phyloP scores from a whole-genome alignment of 2,329 filamentous ascomycete genomes.

The Hypoxylon sp. region DNA sequence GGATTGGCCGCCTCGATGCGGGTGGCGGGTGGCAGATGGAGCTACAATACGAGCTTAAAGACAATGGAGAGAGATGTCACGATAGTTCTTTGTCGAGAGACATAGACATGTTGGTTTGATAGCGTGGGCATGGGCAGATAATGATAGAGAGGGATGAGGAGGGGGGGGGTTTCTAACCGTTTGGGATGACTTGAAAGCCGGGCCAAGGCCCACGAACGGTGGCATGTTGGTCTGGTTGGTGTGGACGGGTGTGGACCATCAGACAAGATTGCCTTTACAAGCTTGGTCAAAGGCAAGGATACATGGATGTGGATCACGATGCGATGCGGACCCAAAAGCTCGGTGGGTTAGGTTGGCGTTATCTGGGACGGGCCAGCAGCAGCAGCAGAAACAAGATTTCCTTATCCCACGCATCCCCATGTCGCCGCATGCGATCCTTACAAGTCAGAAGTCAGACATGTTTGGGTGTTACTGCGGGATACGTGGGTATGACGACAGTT shows the following conservation, averaged over 20 bases:
- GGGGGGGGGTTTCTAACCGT: constrained; percentile 2
- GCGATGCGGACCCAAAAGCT: constrained; percentile 27
- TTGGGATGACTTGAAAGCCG: constrained; percentile 8
- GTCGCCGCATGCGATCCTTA: constrained; percentile 26
- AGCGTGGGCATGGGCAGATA: constrained; percentile 29
- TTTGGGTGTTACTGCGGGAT: background rate
- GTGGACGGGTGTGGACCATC: constrained; percentile 22
- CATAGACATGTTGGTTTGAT: constrained; percentile 17
- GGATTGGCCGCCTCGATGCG: constrained; percentile 3
- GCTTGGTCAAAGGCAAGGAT: constrained; percentile 16
- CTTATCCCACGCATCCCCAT: constrained; percentile 8
- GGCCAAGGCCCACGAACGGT: constrained; percentile 5
- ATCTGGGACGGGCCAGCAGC: constrained; percentile 29
- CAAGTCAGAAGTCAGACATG: background rate
- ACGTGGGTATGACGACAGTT: constrained; percentile 11
- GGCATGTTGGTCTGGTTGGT: constrained; percentile 26
- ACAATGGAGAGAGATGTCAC: constrained; percentile 2
- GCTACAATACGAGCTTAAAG: constrained; percentile 5
- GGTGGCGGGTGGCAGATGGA: background rate
- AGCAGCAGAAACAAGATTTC: constrained; percentile 33
- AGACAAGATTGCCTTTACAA: constrained; percentile 4
- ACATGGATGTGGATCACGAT: constrained; percentile 30
- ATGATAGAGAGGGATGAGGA: constrained; percentile 10
- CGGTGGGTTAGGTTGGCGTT: constrained; percentile 32
- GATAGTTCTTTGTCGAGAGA: constrained; percentile 9